Conservation (phyloP, 169 alveolate genomes). For the Theileria annulata region DNA sequence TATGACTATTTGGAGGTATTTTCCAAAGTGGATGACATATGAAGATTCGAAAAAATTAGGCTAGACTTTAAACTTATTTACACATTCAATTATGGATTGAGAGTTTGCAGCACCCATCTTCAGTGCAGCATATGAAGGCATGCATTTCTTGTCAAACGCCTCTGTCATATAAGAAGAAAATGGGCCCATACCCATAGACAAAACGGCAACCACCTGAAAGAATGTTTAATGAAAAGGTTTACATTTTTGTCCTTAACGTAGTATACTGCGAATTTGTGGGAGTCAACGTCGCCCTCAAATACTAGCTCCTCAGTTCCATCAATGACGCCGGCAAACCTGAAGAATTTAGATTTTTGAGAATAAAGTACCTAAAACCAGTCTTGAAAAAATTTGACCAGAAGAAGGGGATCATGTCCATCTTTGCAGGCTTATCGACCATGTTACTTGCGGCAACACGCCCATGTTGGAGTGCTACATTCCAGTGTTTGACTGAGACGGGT, state of each 20-base stretch:
- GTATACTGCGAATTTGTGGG: conserved; percentile 72
- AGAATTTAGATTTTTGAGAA: background rate
- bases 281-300: conserved; percentile 74
- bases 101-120: conserved; percentile 66
- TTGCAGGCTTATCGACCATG: conserved; percentile 64
- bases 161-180: conserved; percentile 58
- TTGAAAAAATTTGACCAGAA: conserved; percentile 78
- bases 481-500: conserved; percentile 69
- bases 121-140: conserved; percentile 55
- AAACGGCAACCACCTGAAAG: conserved; percentile 51
- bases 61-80: conserved; percentile 29
- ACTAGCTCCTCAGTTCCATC: conserved; percentile 68
- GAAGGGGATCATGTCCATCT: conserved; percentile 71
- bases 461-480: conserved; percentile 82
- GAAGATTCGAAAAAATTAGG: no score
- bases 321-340: conserved; percentile 68
- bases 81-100: conserved; percentile 52
- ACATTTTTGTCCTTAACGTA: conserved; percentile 73
- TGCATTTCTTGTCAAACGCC: conserved; percentile 58
- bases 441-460: conserved; percentile 80
- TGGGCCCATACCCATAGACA: conserved; percentile 65
- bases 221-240: background rate
- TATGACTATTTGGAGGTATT: background rate
- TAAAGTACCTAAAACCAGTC: conserved; percentile 68
- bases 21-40: background rate